Conservation (phyloP, 1,139 yeast genomes). For the Maudiozyma humilis region DNA sequence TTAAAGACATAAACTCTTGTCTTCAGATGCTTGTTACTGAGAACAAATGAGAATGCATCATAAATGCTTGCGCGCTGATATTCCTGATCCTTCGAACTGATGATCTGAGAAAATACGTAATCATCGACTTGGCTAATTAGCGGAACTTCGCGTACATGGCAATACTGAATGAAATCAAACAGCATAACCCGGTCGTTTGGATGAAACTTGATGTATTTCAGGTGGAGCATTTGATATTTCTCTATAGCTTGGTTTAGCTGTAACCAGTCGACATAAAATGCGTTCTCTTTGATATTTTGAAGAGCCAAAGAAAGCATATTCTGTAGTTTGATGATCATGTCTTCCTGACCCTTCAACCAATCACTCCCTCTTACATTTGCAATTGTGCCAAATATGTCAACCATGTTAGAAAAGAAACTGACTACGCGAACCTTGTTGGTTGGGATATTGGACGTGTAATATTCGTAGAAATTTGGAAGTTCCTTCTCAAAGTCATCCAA, state of each 20-base stretch:
- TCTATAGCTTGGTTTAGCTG: slow-evolving; percentile 68
- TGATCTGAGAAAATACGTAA: slow-evolving; percentile 50
- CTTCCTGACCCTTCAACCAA: slow-evolving; percentile 56
- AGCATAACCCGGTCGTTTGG: slow-evolving; percentile 37
- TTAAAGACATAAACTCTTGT: slow-evolving; percentile 59
- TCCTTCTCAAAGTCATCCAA: slow-evolving; percentile 49
- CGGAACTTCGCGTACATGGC: slow-evolving; percentile 15
- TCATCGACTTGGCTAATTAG: slow-evolving; percentile 46
- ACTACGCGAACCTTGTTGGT: slow-evolving; percentile 30
- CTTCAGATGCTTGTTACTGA: slow-evolving; percentile 38
- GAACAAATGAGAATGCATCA: slow-evolving; percentile 44
- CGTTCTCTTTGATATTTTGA: slow-evolving; percentile 20
- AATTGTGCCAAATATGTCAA: slow-evolving; percentile 55
- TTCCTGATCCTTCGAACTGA: slow-evolving; percentile 42
- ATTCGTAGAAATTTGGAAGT: slow-evolving; percentile 35
- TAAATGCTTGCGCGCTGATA: slow-evolving; percentile 46
- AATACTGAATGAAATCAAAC: slow-evolving; percentile 37
- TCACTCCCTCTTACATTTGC: slow-evolving; percentile 41
- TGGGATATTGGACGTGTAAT: slow-evolving; percentile 25
- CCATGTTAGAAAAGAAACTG: slow-evolving; percentile 48
- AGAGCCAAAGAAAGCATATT: slow-evolving; percentile 24
- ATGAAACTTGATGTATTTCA: slow-evolving; percentile 38
- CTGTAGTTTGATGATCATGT: slow-evolving; percentile 27
- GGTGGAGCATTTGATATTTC: slow-evolving; percentile 50
- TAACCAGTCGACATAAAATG: slow-evolving; percentile 40